Evolutionary conservation across 306 rosid genomes (phyloP).

Genomic region (Hippophae tibetana): DNA sequence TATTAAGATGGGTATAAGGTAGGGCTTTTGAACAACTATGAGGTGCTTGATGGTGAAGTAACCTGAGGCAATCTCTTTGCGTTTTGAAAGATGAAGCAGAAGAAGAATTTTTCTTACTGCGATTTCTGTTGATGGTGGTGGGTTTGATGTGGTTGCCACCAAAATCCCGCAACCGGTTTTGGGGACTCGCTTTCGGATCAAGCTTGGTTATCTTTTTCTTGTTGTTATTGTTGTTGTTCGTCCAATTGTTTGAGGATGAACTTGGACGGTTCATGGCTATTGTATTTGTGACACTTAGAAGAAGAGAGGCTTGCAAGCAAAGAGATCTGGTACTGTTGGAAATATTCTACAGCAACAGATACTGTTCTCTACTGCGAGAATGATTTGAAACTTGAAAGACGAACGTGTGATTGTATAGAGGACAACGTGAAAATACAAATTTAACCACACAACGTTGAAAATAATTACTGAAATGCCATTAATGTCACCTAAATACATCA

Average conservation of each 20-base stretch:
- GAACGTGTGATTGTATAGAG: background rate
- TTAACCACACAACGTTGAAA: background rate
- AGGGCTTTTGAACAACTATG: slow-evolving; percentile 40
- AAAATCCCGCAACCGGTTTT: slow-evolving; percentile 47
- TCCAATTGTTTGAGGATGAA: background rate
- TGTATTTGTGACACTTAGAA: too few relatives aligned
- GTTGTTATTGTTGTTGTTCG: slow-evolving; percentile 8
- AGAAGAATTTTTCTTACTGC: slow-evolving; percentile 28
- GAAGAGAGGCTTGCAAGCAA: too few relatives aligned
- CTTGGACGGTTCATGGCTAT: too few relatives aligned
- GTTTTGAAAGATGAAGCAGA: slow-evolving; percentile 44
- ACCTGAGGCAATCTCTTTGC: slow-evolving; percentile 69
- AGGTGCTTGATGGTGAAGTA: slow-evolving; percentile 43
- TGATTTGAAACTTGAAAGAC: background rate
- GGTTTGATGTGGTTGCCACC: slow-evolving; percentile 16
- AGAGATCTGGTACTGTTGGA: too few relatives aligned
- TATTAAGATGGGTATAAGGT: slow-evolving; percentile 21
- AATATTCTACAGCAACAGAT: too few relatives aligned
- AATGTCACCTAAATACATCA: background rate
- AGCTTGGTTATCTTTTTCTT: slow-evolving; percentile 14
- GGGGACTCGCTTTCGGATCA: slow-evolving; percentile 22
- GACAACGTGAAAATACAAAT: background rate
- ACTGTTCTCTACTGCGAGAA: too few relatives aligned
- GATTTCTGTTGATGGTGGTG: slow-evolving; percentile 26
- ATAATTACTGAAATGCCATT: slow-evolving; percentile 9